Conservation (phyloP, 768 basidiomycete species). For the Termitomyces sp. region DNA sequence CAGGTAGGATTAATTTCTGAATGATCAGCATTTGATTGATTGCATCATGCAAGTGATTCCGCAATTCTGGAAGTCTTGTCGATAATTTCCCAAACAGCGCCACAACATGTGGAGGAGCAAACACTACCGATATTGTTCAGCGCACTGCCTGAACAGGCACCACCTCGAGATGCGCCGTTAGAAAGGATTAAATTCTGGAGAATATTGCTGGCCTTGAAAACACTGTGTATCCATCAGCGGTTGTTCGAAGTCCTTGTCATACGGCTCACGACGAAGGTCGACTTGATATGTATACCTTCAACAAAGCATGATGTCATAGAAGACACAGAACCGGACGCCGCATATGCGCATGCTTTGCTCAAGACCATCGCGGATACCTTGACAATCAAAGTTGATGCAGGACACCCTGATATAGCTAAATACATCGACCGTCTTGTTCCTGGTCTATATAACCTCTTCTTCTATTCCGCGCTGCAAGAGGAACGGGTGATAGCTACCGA, state of each 20-base stretch:
- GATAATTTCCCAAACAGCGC: slow-evolving; percentile 50
- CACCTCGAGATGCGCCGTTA: slow-evolving; percentile 42
- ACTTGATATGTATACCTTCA: slow-evolving; percentile 49
- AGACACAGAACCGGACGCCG: slow-evolving; percentile 59
- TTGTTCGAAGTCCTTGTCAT: slow-evolving; percentile 86
- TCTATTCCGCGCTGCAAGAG: slow-evolving; percentile 34
- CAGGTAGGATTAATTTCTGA: slow-evolving; percentile 29
- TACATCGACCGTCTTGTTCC: slow-evolving; percentile 77
- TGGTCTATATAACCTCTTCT: slow-evolving; percentile 59
- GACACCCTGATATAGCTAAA: slow-evolving; percentile 71
- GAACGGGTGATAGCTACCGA: slow-evolving; percentile 31
- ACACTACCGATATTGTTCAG: slow-evolving; percentile 80
- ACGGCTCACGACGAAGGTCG: slow-evolving; percentile 72
- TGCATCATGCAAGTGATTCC: slow-evolving; percentile 35
- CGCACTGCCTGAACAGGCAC: slow-evolving; percentile 64
- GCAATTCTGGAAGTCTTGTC: slow-evolving; percentile 59
- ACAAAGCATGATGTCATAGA: slow-evolving; percentile 12
- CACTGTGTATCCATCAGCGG: slow-evolving; percentile 64
- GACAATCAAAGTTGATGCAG: slow-evolving; percentile 33
- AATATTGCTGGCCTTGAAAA: slow-evolving; percentile 60
- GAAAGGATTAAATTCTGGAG: slow-evolving; percentile 66
- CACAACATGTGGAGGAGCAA: slow-evolving; percentile 62
- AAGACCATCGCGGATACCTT: slow-evolving; percentile 63
- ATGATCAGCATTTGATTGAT: neutral
- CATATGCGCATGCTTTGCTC: slow-evolving; percentile 84